Percentiles rank a stretch among this genome's conserved stretches.
These are phyloP conservation scores for Eucalyptus curtisii DNA, from an alignment of 345 rosid genomes.

Conservation along the genomic window DNA sequence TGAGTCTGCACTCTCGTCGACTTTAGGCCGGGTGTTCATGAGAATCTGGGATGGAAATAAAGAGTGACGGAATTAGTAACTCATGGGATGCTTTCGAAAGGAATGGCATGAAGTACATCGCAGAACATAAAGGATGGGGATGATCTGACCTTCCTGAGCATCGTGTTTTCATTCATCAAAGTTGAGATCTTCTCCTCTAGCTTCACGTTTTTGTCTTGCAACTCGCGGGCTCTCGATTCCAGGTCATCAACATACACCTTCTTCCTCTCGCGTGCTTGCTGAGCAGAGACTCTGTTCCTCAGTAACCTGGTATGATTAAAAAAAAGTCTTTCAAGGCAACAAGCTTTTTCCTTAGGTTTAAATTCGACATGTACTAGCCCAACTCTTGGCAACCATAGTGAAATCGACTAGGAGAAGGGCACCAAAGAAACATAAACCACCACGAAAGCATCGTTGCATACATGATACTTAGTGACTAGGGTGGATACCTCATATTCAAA, in stretches of 20 bases:
- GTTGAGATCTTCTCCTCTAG: slow-evolving; percentile 62
- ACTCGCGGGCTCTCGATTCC: slow-evolving; percentile 37
- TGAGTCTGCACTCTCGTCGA: slow-evolving; percentile 23
- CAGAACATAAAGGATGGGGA: background rate
- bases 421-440: background rate
- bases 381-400: background rate
- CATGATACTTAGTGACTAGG: background rate
- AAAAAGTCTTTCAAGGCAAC: background rate
- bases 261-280: slow-evolving; percentile 82
- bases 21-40: slow-evolving; percentile 55
- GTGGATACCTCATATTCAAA: background rate
- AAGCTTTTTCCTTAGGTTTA: background rate
- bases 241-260: slow-evolving; percentile 56
- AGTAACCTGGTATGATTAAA: slow-evolving; percentile 20
- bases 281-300: slow-evolving; percentile 76
- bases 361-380: background rate
- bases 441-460: background rate
- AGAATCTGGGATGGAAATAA: slow-evolving; percentile 17
- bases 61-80: background rate
- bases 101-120: background rate
- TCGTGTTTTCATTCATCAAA: slow-evolving; percentile 47
- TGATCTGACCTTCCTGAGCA: slow-evolving; percentile 47
- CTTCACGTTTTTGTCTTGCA: slow-evolving; percentile 43
- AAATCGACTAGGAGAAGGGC: background rate
- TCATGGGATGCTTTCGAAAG: background rate